Percentiles rank a stretch among this genome's conserved stretches.
These are phyloP conservation scores for Earliella scabrosa DNA, from an alignment of 1,284 basidiomycete species.

Conservation along the genomic window DNA sequence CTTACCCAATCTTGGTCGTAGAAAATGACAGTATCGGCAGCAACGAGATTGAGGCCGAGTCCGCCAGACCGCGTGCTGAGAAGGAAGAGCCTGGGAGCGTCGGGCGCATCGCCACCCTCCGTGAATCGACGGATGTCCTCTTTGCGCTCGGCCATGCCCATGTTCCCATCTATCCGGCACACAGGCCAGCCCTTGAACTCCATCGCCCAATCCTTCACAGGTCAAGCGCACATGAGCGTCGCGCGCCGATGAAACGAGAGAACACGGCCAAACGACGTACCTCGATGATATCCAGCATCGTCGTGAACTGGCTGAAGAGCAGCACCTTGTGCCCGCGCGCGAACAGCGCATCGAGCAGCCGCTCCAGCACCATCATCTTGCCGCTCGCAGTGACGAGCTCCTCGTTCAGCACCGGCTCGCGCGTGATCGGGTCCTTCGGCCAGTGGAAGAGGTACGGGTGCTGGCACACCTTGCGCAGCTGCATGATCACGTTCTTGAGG, in stretches of 20 bases:
- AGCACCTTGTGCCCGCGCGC: constrained; percentile 86
- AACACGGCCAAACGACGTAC: constrained; percentile 41
- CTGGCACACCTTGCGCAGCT: constrained; percentile 91
- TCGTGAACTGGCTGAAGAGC: constrained; percentile 94
- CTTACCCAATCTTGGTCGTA: constrained; percentile 94
- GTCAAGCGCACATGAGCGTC: too few relatives aligned
- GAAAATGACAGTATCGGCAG: constrained; percentile 94
- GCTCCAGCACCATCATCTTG: constrained; percentile 96
- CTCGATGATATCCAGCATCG: constrained; percentile 95
- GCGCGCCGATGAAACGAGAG: too few relatives aligned
- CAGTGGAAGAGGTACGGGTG: constrained; percentile 95
- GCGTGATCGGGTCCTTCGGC: constrained; percentile 72
- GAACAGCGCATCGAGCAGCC: constrained; percentile 87
- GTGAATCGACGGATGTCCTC: constrained; percentile 90
- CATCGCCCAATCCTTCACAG: constrained; percentile 90
- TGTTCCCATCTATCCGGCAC: constrained; percentile 91
- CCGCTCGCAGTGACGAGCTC: constrained; percentile 87
- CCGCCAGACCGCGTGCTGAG: constrained; percentile 94
- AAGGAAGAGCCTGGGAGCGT: constrained; percentile 83
- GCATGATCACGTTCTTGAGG: constrained; percentile 94
- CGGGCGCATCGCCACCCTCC: constrained; percentile 61
- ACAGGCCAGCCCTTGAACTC: constrained; percentile 82
- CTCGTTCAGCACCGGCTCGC: constrained; percentile 66
- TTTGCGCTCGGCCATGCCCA: constrained; percentile 78
- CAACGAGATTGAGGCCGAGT: constrained; percentile 89